Conservation (phyloP, 1,139 yeast species). For the Candida mesenterica region DNA sequence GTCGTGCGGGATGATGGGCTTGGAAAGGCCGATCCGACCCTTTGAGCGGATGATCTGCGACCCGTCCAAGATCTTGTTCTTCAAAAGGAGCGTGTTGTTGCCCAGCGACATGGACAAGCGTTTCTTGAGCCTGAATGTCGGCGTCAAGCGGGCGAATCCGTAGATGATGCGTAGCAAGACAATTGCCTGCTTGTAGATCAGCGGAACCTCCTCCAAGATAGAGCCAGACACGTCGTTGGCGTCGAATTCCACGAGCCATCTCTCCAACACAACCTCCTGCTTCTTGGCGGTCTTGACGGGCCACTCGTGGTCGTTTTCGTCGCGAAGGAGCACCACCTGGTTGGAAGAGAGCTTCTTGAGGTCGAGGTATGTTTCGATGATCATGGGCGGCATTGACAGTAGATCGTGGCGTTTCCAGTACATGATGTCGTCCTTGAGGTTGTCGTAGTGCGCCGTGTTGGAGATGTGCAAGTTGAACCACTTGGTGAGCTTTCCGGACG, state of each 20-base stretch:
- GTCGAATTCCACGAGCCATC: constrained; percentile 88
- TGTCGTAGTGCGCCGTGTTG: constrained; percentile 34
- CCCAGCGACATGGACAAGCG: constrained; percentile 19
- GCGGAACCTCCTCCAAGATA: constrained; percentile 54
- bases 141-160: constrained; percentile 66
- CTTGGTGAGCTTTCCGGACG: constrained; percentile 36
- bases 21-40: constrained; percentile 82
- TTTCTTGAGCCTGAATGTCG: constrained; percentile 59
- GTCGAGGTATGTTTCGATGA: constrained; percentile 81
- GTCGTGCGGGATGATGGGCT: constrained; percentile 53
- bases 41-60: constrained; percentile 72
- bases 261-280: constrained; percentile 80
- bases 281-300: constrained; percentile 57
- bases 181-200: constrained; percentile 72
- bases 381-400: constrained; percentile 64
- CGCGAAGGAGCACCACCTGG: constrained; percentile 59
- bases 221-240: constrained; percentile 27
- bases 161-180: constrained; percentile 72
- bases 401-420: constrained; percentile 56
- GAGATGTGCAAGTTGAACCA: constrained; percentile 70
- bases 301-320: constrained; percentile 52
- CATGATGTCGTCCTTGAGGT: constrained; percentile 54
- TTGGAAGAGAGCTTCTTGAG: constrained; percentile 57
- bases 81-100: constrained; percentile 35
- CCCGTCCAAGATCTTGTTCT: constrained; percentile 72